phyloP scores from a whole-genome alignment of 768 basidiomycete genomes.

The Chiua virens region DNA sequence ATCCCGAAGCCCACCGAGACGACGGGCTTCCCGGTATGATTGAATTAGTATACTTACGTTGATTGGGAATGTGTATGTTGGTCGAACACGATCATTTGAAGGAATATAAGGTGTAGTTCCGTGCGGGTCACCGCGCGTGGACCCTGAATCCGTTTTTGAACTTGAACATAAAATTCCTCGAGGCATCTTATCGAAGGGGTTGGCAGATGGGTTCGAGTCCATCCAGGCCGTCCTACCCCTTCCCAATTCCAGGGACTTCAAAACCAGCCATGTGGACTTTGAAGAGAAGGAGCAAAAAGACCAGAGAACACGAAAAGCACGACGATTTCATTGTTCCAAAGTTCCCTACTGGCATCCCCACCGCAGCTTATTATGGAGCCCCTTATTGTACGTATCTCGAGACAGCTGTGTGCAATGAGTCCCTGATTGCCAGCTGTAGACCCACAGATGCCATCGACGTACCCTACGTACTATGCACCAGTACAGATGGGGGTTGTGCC shows the following conservation, averaged over 20 bases:
- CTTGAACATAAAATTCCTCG: no score
- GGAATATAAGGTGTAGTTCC: no score
- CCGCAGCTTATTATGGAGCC: constrained; percentile 12
- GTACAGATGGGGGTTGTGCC: constrained; percentile 24
- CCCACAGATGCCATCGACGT: constrained; percentile 21
- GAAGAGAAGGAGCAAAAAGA: constrained; percentile 18
- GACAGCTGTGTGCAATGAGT: not conserved
- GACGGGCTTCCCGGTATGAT: constrained; percentile 34
- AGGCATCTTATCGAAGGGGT: not conserved
- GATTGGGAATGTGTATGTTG: no score
- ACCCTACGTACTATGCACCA: constrained; percentile 30
- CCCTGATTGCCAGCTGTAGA: constrained; percentile 22
- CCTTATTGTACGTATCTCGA: constrained; percentile 24
- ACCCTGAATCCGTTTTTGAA: no score
- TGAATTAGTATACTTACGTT: constrained; percentile 18
- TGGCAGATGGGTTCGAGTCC: constrained; percentile 23
- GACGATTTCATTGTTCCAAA: constrained; percentile 17
- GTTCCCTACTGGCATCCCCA: constrained; percentile 8
- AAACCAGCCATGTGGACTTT: constrained; percentile 20
- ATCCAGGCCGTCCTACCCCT: constrained; percentile 19
- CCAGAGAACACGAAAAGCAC: constrained; percentile 18
- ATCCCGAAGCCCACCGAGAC: constrained; percentile 44
- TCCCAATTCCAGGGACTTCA: constrained; percentile 17
- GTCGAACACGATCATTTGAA: no score
- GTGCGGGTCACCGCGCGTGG: not conserved